Evolutionary conservation across 176 grass and related monocot genomes (phyloP).

Genomic region (Tillandsia fasciculata): DNA sequence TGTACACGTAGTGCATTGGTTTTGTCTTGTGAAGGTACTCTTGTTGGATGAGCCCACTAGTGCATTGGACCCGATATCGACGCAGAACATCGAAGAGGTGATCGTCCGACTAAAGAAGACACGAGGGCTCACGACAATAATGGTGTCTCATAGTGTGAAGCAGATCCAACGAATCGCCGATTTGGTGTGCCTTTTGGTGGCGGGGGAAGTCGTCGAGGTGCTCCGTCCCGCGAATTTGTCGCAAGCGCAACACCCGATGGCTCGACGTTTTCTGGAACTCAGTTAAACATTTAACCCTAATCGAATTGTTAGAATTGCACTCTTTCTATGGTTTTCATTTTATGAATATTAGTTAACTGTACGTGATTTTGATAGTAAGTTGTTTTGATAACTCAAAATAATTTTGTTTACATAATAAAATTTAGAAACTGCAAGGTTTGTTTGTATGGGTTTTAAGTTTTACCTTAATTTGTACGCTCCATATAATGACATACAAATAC

Average conservation of each 20-base stretch:
- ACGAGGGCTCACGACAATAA: constrained; percentile 56
- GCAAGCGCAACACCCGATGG: constrained; percentile 69
- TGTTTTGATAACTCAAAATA: too few species aligned
- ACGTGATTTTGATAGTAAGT: too few species aligned
- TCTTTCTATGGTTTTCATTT: too few species aligned
- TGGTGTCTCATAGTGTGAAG: constrained; percentile 94
- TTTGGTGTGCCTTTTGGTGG: constrained; percentile 73
- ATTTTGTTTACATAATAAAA: too few species aligned
- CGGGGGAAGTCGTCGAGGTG: constrained; percentile 79
- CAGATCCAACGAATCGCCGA: constrained; percentile 93
- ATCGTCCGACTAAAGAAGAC: constrained; percentile 74
- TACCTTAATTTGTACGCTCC: too few species aligned
- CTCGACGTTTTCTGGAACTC: constrained; percentile 76
- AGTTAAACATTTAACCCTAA: constrained; percentile 20
- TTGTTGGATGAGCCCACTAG: constrained; percentile 85
- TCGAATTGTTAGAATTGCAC: too few species aligned
- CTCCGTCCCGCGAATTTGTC: constrained; percentile 54
- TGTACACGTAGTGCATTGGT: background rate
- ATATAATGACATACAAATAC: too few species aligned
- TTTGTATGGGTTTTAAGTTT: too few species aligned
- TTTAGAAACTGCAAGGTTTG: too few species aligned
- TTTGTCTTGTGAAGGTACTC: constrained; percentile 43
- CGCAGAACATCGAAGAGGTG: constrained; percentile 90
- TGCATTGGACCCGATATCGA: constrained; percentile 88
- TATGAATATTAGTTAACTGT: too few species aligned